Conservation (phyloP, 2,329 filamentous ascomycete genomes). For the Neofusicoccum cordaticola region DNA sequence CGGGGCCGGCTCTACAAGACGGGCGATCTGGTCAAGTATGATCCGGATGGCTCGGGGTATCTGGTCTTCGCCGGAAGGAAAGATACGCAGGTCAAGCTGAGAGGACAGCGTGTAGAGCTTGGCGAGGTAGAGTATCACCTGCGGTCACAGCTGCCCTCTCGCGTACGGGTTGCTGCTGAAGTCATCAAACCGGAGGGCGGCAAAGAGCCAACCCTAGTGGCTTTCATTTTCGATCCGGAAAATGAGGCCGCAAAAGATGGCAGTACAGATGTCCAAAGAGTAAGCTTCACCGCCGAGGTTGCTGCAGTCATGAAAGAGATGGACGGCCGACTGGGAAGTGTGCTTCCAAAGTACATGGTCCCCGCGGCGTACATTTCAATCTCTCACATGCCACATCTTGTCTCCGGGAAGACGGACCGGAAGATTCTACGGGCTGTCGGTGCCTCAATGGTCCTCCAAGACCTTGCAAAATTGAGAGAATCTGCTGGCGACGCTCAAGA, state of each 20-base stretch:
- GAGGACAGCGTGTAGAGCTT: constrained; percentile 38
- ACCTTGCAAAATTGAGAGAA: constrained; percentile 12
- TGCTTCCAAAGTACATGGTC: constrained; percentile 37
- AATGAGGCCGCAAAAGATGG: neutral
- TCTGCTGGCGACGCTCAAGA: neutral
- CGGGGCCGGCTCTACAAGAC: constrained; percentile 26
- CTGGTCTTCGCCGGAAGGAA: constrained; percentile 61
- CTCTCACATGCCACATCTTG: constrained; percentile 41
- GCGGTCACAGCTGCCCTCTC: constrained; percentile 65
- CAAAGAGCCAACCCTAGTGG: constrained; percentile 35
- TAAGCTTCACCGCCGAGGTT: constrained; percentile 53
- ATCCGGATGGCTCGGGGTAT: constrained; percentile 49
- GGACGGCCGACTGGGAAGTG: constrained; percentile 15
- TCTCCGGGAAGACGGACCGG: constrained; percentile 43
- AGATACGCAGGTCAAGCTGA: constrained; percentile 41
- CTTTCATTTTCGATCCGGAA: constrained; percentile 58
- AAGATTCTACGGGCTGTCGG: constrained; percentile 24
- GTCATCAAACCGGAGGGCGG: constrained; percentile 39
- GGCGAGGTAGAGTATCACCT: constrained; percentile 42
- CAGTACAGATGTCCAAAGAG: constrained; percentile 17
- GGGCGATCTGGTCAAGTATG: constrained; percentile 33
- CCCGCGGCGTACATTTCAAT: constrained; percentile 45
- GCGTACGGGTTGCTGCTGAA: constrained; percentile 49
- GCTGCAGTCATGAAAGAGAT: constrained; percentile 63
- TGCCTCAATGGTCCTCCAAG: constrained; percentile 18